Evolutionary conservation across 768 basidiomycete species (phyloP).

Genomic region (Phaeotremella fagi): DNA sequence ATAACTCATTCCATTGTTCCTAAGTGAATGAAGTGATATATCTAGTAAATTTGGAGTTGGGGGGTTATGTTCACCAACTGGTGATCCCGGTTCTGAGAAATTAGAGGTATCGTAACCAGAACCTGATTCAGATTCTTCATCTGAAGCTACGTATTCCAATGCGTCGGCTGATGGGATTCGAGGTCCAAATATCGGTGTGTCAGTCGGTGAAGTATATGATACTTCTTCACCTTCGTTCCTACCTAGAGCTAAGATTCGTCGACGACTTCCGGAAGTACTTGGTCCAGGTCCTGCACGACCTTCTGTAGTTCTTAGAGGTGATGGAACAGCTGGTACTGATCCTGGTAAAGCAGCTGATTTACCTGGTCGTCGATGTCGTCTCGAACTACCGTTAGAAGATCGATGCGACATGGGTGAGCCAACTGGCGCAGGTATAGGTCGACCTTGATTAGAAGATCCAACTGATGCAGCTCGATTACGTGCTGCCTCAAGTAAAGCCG

Average conservation of each 20-base stretch:
- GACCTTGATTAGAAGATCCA: constrained; percentile 9
- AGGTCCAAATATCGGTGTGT: constrained; percentile 21
- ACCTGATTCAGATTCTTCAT: constrained; percentile 13
- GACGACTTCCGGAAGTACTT: constrained; percentile 21
- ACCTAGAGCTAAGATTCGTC: constrained; percentile 18
- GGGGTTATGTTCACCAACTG: constrained; percentile 49
- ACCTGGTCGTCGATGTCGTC: constrained; percentile 27
- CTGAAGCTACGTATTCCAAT: constrained; percentile 14
- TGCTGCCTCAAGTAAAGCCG: constrained; percentile 35
- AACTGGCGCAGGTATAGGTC: constrained; percentile 7
- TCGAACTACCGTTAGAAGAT: constrained; percentile 17
- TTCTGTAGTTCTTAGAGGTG: constrained; percentile 26
- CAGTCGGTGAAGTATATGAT: constrained; percentile 30
- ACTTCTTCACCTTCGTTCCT: constrained; percentile 1
- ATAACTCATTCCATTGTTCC: constrained; percentile 30
- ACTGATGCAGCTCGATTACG: constrained; percentile 18
- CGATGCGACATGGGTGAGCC: constrained; percentile 13
- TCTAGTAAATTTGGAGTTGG: constrained; percentile 52
- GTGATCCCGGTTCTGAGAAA: constrained; percentile 11
- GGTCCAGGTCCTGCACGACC: constrained; percentile 29
- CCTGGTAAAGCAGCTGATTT: constrained; percentile 15
- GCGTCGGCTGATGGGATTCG: constrained; percentile 22
- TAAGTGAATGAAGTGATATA: constrained; percentile 49
- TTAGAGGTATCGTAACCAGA: constrained; percentile 6
- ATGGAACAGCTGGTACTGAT: constrained; percentile 23